phyloP scores from a whole-genome alignment of 2,329 filamentous ascomycete genomes.

The Berkeleyomyces basicola region DNA sequence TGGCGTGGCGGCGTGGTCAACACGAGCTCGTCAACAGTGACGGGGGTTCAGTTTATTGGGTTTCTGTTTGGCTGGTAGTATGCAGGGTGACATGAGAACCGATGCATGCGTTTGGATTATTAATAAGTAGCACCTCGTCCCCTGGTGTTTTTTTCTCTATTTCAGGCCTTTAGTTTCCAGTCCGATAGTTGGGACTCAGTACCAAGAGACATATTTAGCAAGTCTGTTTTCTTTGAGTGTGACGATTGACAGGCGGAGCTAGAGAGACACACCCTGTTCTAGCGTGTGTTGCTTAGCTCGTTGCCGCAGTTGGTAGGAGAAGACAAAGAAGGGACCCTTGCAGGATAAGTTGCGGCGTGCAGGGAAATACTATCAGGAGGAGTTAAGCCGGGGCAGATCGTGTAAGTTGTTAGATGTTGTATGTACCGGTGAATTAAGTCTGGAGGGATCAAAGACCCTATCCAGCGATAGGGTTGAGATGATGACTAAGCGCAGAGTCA shows the following conservation, averaged over 20 bases:
- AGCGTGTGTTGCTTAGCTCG: background rate
- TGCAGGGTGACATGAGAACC: background rate
- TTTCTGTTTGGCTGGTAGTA: background rate
- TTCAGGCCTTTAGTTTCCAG: background rate
- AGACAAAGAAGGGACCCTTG: background rate
- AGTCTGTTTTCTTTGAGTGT: background rate
- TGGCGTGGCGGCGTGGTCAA: background rate
- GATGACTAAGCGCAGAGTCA: too few relatives aligned
- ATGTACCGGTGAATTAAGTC: too few relatives aligned
- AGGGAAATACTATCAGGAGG: too few relatives aligned
- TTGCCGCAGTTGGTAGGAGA: background rate
- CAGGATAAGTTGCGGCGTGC: too few relatives aligned
- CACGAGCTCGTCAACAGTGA: background rate
- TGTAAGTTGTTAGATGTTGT: too few relatives aligned
- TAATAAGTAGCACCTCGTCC: background rate
- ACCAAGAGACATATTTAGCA: constrained; percentile 5
- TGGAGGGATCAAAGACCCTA: too few relatives aligned
- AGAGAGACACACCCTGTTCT: too few relatives aligned
- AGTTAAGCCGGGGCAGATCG: too few relatives aligned
- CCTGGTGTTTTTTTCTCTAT: background rate
- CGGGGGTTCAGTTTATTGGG: background rate
- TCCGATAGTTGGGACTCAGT: constrained; percentile 6
- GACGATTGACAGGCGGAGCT: background rate
- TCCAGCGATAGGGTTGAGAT: too few relatives aligned
- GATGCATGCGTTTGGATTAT: background rate